phyloP scores from a whole-genome alignment of 2,329 filamentous ascomycete genomes.

The Leptoxyphium fumago region DNA sequence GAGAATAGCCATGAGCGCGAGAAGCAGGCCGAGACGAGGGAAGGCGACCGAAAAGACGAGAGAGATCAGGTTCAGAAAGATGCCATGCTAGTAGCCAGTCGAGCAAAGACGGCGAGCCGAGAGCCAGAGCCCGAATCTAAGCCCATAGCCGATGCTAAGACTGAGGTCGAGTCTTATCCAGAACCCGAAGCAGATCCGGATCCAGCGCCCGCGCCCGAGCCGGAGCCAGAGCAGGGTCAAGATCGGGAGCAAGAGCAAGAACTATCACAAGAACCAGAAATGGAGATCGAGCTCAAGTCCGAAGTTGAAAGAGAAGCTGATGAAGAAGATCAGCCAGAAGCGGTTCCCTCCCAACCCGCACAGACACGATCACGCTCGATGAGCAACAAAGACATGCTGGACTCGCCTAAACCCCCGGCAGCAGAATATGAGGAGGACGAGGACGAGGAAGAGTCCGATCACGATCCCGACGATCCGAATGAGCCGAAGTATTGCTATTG shows the following conservation, averaged over 20 bases:
- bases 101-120: neutral
- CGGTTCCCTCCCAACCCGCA: neutral
- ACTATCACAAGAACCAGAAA: too few relatives aligned
- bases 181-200: too few relatives aligned
- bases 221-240: too few relatives aligned
- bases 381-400: neutral
- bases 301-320: neutral
- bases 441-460: conserved; percentile 15
- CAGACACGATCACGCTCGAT: neutral
- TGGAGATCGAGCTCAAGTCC: too few relatives aligned
- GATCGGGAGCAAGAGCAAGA: too few relatives aligned
- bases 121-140: conserved; percentile 1
- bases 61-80: too few relatives aligned
- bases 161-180: too few relatives aligned
- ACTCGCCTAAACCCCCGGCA: neutral
- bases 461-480: conserved; percentile 33
- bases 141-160: neutral
- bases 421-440: conserved; percentile 7
- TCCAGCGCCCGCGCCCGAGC: too few relatives aligned
- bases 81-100: too few relatives aligned
- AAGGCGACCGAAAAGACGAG: too few relatives aligned
- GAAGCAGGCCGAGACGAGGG: too few relatives aligned
- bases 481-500: conserved; percentile 53
- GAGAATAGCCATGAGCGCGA: neutral
- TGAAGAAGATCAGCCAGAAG: neutral